Percentiles rank a stretch among this genome's conserved stretches.
These are phyloP conservation scores for Pleurotus ostreatus DNA, from an alignment of 768 basidiomycete genomes.

Conservation along the genomic window DNA sequence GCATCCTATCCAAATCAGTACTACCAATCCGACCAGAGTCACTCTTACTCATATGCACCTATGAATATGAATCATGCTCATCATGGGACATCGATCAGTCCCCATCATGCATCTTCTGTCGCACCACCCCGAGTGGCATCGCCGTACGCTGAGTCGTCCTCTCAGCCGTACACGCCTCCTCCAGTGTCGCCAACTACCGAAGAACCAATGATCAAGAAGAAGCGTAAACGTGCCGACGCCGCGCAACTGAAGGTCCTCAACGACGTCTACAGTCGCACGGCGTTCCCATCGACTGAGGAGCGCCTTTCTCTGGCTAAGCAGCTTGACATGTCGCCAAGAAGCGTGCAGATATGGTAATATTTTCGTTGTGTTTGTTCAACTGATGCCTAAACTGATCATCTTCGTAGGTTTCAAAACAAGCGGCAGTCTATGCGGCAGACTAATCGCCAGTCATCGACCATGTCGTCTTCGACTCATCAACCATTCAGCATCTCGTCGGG, in stretches of 20 bases:
- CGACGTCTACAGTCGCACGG: constrained; percentile 75
- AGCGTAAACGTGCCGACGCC: constrained; percentile 81
- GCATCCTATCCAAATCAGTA: constrained; percentile 59
- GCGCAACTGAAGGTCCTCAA: constrained; percentile 78
- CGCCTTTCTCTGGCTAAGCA: constrained; percentile 71
- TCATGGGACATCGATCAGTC: constrained; percentile 24
- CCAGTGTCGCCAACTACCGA: constrained; percentile 48
- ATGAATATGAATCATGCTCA: constrained; percentile 22
- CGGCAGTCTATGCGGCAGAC: constrained; percentile 80
- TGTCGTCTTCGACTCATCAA: constrained; percentile 41
- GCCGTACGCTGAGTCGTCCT: constrained; percentile 35
- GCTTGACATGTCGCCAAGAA: constrained; percentile 79
- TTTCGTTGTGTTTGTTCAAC: constrained; percentile 12
- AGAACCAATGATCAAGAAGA: constrained; percentile 80
- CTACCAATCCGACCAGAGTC: constrained; percentile 37
- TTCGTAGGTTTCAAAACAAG: constrained; percentile 81
- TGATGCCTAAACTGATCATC: constrained; percentile 16
- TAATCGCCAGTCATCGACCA: constrained; percentile 56
- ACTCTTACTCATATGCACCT: constrained; percentile 37
- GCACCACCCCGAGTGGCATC: constrained; percentile 27
- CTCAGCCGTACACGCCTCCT: constrained; percentile 54
- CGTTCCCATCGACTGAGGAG: constrained; percentile 87
- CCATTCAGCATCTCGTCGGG: constrained; percentile 40
- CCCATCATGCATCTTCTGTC: constrained; percentile 19
- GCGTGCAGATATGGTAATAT: constrained; percentile 81